Evolutionary conservation across 139 green algal genomes (phyloP).

Genomic region (Edaphochlamys debaryana): DNA sequence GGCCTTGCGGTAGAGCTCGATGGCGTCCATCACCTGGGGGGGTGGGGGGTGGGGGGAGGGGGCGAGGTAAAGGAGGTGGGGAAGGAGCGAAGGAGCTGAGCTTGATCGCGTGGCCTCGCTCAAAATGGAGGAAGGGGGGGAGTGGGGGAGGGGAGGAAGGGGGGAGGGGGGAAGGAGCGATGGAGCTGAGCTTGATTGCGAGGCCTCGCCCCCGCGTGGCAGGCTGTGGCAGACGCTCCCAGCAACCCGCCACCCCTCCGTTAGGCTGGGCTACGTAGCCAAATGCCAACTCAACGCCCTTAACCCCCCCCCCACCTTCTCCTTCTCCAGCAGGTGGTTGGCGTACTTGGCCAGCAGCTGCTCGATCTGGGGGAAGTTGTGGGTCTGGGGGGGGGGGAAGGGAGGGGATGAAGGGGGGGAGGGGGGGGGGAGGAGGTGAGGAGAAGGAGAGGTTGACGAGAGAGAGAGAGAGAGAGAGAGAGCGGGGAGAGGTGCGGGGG

Average conservation of each 20-base stretch:
- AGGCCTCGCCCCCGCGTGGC: too few species aligned
- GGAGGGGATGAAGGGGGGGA: neutral
- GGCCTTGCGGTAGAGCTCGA: constrained; percentile 79
- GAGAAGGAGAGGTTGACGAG: too few species aligned
- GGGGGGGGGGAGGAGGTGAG: neutral
- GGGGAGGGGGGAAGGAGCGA: too few species aligned
- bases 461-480: too few species aligned
- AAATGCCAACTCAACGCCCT: neutral
- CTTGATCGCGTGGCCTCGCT: too few species aligned
- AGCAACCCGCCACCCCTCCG: too few species aligned
- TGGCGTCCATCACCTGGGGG: constrained; percentile 58
- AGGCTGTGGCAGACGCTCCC: too few species aligned
- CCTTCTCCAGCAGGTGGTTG: constrained; percentile 75
- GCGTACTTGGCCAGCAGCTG: constrained; percentile 80
- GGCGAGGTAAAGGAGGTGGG: neutral
- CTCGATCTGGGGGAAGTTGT: constrained; percentile 70
- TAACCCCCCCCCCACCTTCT: constrained; percentile 48
- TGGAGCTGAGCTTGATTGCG: too few species aligned
- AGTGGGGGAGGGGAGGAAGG: too few species aligned
- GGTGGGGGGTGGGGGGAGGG: too few species aligned
- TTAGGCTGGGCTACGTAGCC: neutral
- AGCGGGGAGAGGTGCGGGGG: too few species aligned
- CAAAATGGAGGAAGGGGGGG: neutral
- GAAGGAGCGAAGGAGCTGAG: too few species aligned
- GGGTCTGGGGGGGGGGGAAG: neutral